Conservation (phyloP, 352 stramenopile genomes). For the Globisporangium yorkense region DNA sequence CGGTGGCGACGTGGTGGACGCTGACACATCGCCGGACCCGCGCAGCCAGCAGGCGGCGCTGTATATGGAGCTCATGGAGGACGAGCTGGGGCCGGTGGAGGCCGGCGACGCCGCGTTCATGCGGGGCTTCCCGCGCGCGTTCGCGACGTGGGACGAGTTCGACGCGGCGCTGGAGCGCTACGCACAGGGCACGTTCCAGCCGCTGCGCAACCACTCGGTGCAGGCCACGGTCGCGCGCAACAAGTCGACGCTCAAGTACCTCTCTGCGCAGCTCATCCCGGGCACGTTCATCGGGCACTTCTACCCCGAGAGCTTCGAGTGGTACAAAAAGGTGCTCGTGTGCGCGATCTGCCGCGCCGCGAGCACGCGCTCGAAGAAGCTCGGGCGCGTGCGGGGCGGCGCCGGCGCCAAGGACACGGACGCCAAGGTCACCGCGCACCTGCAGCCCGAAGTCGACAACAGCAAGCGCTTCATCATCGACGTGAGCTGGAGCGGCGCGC, state of each 20-base stretch:
- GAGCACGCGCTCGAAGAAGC: neutral
- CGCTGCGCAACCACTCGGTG: conserved; percentile 1
- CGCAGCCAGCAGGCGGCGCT: neutral
- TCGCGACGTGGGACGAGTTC: conserved; percentile 2
- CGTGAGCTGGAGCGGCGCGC: conserved; percentile 4
- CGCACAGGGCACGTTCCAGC: conserved; percentile 3
- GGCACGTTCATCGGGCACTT: conserved; percentile 7
- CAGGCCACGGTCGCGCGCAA: conserved; percentile 3
- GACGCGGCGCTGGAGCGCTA: conserved; percentile 2
- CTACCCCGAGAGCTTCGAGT: conserved; percentile 4
- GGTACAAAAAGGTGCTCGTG: conserved; percentile 9
- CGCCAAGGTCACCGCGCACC: conserved; percentile 4
- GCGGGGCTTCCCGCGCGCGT: conserved; percentile 1
- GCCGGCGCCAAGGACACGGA: conserved; percentile 2
- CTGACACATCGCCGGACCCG: neutral
- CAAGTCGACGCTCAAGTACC: conserved; percentile 8
- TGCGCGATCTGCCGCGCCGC: conserved; percentile 5
- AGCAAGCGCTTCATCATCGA: conserved; percentile 6
- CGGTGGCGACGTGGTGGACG: neutral
- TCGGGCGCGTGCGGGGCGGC: neutral
- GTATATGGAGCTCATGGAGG: neutral
- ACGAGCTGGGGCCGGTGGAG: conserved; percentile 5
- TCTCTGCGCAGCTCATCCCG: conserved; percentile 2
- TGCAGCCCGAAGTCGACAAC: conserved; percentile 3
- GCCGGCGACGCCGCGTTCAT: conserved; percentile 1